phyloP scores from a whole-genome alignment of 2,329 filamentous ascomycete species.

The Aspergillus ustus region DNA sequence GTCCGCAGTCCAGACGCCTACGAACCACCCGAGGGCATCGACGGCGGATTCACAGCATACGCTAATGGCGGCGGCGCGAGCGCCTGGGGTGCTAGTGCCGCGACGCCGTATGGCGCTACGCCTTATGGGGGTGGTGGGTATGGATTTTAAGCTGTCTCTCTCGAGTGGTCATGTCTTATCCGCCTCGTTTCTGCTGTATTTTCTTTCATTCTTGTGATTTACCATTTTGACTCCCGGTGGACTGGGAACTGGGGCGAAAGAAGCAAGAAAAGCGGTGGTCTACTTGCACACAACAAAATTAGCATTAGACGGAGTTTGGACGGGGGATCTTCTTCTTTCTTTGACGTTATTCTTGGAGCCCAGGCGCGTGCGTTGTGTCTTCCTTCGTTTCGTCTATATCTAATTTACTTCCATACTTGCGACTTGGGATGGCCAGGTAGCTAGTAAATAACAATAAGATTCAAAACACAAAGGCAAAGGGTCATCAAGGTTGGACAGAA shows the following conservation, averaged over 20 bases:
- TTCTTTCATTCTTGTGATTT: not conserved
- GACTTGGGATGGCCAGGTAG: not conserved
- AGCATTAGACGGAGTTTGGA: constrained; percentile 1
- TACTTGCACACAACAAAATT: not conserved
- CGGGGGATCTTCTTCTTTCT: not conserved
- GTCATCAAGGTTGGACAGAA: too few species aligned
- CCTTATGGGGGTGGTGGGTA: constrained; percentile 33
- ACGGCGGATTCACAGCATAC: constrained; percentile 47
- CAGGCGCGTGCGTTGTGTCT: not conserved
- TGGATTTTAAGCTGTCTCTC: constrained; percentile 29
- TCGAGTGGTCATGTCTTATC: not conserved
- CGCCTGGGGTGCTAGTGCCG: constrained; percentile 67
- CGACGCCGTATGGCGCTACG: constrained; percentile 62
- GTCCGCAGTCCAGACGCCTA: constrained; percentile 54
- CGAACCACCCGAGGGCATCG: constrained; percentile 50
- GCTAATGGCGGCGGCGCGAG: constrained; percentile 57
- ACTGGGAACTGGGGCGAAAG: not conserved
- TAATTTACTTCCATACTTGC: not conserved
- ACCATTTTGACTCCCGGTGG: not conserved
- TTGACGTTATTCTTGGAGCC: not conserved
- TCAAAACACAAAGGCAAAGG: too few species aligned
- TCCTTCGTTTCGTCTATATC: not conserved
- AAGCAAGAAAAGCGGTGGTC: not conserved
- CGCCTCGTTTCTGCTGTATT: not conserved
- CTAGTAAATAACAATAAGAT: too few species aligned